Conservation (phyloP, 2,329 filamentous ascomycete species). For the Epichloe festucae region DNA sequence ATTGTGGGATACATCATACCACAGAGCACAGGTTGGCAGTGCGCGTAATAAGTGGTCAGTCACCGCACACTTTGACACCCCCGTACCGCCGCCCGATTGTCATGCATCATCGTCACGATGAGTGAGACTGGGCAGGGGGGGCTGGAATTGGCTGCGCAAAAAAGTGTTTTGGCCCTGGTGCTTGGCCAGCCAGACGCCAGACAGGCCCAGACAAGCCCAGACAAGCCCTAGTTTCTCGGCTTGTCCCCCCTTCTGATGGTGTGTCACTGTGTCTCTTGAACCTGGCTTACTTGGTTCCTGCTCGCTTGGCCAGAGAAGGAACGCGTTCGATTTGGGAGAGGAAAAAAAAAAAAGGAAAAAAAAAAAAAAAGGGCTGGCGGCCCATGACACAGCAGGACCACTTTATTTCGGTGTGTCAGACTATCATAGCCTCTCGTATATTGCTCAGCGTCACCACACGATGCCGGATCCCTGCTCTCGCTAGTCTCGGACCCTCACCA, state of each 20-base stretch:
- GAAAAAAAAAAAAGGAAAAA: too few species aligned
- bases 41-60: background rate
- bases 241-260: background rate
- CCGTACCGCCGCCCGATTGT: constrained; percentile 4
- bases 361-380: constrained; percentile 11
- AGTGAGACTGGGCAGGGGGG: constrained; percentile 1
- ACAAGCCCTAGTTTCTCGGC: background rate
- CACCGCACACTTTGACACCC: background rate
- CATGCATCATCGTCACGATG: constrained; percentile 1
- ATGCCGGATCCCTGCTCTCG: constrained; percentile 17
- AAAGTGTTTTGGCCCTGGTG: background rate
- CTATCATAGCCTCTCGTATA: constrained; percentile 36
- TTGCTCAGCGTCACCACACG: constrained; percentile 33
- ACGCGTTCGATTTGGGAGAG: too few species aligned
- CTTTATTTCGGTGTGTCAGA: constrained; percentile 38
- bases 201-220: background rate
- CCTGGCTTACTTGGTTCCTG: background rate
- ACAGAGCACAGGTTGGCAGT: background rate
- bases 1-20: too few species aligned
- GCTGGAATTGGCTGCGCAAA: constrained; percentile 1
- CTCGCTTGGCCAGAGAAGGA: background rate
- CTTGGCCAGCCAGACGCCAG: background rate
- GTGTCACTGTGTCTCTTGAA: background rate
- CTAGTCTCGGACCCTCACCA: constrained; percentile 9
- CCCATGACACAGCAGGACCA: constrained; percentile 22